Evolutionary conservation across 2,329 filamentous ascomycete species (phyloP), one percentile per base, ranked within the genome.

Genomic region (Endoconidiophora laricicola): DNA sequence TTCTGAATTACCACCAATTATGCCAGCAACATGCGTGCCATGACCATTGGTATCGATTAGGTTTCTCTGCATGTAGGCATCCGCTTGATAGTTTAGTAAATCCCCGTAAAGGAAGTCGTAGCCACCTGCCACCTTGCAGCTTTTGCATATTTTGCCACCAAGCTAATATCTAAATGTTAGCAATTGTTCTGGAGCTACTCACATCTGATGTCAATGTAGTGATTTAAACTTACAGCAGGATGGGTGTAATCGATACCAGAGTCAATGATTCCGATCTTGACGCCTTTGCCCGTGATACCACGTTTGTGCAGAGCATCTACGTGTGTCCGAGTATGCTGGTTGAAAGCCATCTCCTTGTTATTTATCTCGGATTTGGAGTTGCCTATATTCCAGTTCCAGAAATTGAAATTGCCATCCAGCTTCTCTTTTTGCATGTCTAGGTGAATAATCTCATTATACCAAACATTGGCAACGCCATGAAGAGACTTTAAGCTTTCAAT

Each of bases 171-270:
- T 9, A 29, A 2, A 29, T 29, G 26, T 29, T 29, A 29, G 26
- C 10, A 6, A 6, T 2, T 29, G 4, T 29, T n/a, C n/a, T n/a
- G n/a, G n/a, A n/a, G n/a, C 10, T 49, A n/a, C 20, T 36, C 6
- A 38, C 2, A 12, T 16, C n/a, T n/a, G 33, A 23, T 29, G 10
- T 29, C 6, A 9, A 29, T n/a, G 10, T 29, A 29, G 4, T 6
- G 26, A 6, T 12, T 29, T n/a, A 38, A 20, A 45, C 48, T 50
- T 33, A 50, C 48, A 38, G 53, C 53, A n/a, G 48, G 46, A 18
- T 67, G 65, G 0, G 58, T 62, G n/a, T 67, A 67, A 42, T 66
- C 63, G 23, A 67, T 57, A 0, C 65, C 65, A 0, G 64, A 64
- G 47, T 57, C 65, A 40, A 68, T 60, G 24, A 68, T 57, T 5